A percentile compares a stretch with the other conserved stretches of the same genome.
Evolutionary conservation across 2,329 filamentous ascomycete species (phyloP).

Genomic region (Aureobasidium sp.): DNA sequence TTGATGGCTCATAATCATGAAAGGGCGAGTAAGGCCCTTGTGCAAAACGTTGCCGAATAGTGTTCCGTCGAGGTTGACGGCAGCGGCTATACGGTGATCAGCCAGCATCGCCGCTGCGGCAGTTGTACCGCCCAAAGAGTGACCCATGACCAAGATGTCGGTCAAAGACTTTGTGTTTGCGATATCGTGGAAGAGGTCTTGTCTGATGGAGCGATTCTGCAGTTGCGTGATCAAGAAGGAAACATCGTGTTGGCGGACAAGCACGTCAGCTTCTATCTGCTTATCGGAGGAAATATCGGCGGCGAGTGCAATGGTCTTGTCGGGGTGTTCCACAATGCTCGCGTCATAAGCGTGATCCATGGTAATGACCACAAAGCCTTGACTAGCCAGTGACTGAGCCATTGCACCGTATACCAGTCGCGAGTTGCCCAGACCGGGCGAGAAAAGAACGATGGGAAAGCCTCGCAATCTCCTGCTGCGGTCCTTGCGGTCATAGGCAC

Average conservation of each 20-base stretch:
- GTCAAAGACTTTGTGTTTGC: background rate
- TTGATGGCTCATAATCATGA: background rate
- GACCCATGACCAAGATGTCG: background rate
- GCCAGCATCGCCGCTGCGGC: background rate
- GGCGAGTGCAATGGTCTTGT: background rate
- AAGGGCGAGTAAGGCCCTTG: background rate
- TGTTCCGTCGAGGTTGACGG: background rate
- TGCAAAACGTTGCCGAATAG: background rate
- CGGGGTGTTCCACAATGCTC: conserved; percentile 38
- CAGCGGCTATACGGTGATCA: background rate
- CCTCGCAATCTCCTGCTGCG: conserved; percentile 27
- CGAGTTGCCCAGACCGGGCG: conserved; percentile 39
- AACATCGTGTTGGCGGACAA: background rate
- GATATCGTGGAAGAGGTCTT: background rate
- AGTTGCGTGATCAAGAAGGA: background rate
- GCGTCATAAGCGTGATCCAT: conserved; percentile 47
- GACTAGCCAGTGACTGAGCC: conserved; percentile 41
- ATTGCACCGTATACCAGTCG: conserved; percentile 39
- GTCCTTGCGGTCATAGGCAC: conserved; percentile 14
- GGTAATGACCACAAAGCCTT: conserved; percentile 41
- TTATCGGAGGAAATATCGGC: background rate
- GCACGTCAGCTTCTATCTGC: background rate
- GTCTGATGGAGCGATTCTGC: background rate
- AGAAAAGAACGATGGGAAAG: conserved; percentile 26
- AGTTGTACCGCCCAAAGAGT: background rate